phyloP scores from a whole-genome alignment of 352 stramenopile species.

The Paralagenidium karlingii region DNA sequence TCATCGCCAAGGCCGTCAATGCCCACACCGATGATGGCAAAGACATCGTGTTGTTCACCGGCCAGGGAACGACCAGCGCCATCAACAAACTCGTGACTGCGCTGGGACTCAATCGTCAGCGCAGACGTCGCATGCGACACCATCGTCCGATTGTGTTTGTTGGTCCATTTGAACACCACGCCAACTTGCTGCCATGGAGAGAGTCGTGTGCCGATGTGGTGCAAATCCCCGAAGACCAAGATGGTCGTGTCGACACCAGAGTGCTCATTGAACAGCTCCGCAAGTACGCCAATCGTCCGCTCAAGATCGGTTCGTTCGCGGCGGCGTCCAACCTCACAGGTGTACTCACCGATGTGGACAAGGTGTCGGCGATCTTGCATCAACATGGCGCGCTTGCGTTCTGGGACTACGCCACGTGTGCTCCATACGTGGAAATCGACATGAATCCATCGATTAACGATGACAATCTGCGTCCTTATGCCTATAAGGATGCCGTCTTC shows the following conservation, averaged over 20 bases:
- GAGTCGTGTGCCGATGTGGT: constrained; percentile 85
- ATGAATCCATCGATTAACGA: constrained; percentile 89
- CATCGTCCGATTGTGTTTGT: constrained; percentile 82
- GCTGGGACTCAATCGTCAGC: constrained; percentile 35
- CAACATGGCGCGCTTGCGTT: constrained; percentile 84
- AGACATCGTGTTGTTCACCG: constrained; percentile 94
- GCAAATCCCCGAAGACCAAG: constrained; percentile 38
- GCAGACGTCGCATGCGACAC: too few species aligned
- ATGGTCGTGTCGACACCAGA: constrained; percentile 35
- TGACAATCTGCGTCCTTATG: constrained; percentile 11
- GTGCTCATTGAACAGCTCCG: constrained; percentile 37
- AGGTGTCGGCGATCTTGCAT: constrained; percentile 84
- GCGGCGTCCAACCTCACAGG: constrained; percentile 95
- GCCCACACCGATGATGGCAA: constrained; percentile 84
- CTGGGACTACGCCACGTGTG: constrained; percentile 94
- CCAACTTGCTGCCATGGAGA: constrained; percentile 94
- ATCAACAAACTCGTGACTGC: constrained; percentile 66
- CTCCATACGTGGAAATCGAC: constrained; percentile 89
- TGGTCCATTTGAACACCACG: constrained; percentile 95
- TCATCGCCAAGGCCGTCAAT: constrained; percentile 85
- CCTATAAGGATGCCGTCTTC: constrained; percentile 91
- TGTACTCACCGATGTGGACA: constrained; percentile 81
- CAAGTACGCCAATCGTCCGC: constrained; percentile 27
- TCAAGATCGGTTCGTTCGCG: constrained; percentile 85
- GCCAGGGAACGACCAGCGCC: constrained; percentile 74